Evolutionary conservation across 345 rosid species (phyloP), one percentile per base, ranked within the genome.

Genomic region (Turnera subulata): DNA sequence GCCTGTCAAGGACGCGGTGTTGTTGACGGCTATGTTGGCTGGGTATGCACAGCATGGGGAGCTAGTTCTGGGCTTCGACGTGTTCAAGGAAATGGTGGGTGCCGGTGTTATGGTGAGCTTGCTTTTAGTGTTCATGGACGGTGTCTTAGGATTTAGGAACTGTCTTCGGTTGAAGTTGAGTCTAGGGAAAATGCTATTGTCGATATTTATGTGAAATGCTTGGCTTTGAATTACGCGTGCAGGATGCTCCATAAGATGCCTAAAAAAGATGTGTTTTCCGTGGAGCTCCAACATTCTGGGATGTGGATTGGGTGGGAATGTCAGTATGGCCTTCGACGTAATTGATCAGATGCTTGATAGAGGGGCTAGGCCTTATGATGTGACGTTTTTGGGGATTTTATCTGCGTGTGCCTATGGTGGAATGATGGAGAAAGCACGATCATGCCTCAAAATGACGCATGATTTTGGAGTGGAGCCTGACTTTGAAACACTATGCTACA

Each of bases 201-300:
- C 0, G 91, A 85, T 56, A 59, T 80, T 78, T 85, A 82, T 26
- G 73, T 82, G 0, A 85, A 85, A 55, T 82, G 84, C 58, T 61
- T 78, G 12, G 55, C 25, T 1, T 40, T 82, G 22, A 51, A 0
- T 22, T 63, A 66, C 52, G 91, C 78, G 2, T 75, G 51, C 1
- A 68, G 35, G 23, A 40, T 78, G 17, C 82, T 82, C 13, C 61
- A 61, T 35, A 42, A 32, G n/a, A 80, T 85, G 86, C 48, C 53
- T 2, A 68, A 44, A 11, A 69, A 60, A 55, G 91, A 85, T 45
- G 82, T 85, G 48, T 70, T 85, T 62, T 67, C 88, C n/a, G 53
- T 85, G 88, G 88, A 85, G 84, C 75, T 78, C 88, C 16, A 65
- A 82, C 58, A 79, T 82, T 52, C 59, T 76, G 56, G 88, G 86